Base-by-base conservation (phyloP, 1,284 basidiomycete genomes). In the Flammula alnicola region DNA sequence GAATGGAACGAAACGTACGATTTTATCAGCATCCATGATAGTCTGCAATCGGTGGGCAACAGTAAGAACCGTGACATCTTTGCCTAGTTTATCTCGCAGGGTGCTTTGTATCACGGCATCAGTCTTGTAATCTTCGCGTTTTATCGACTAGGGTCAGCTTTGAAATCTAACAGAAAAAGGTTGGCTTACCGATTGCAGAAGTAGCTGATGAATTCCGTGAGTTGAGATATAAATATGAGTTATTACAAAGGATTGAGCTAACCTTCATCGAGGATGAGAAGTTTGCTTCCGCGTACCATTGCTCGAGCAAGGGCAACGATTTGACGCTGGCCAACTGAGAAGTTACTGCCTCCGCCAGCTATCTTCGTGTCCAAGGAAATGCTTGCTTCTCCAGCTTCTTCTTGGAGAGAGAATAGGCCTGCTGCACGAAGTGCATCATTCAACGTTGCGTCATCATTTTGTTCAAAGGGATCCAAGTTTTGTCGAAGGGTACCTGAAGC, bases 281-380 rank as follows among this genome's bases (percentile, higher is more conserved):
- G 57, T 53, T 83, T 84, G 67, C 80, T 84, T 39, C 72, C 71
- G 8, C 81, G 69, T 3, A 84, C 73, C 36, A 83, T 79, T 1
- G 82, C 81, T 52, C 82, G 69, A 1, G 81, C 81, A 1, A 86
- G 64, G 3, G 83, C 82, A 22, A 85, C 63, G 39, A 84, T 82
- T 63, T 91, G 88, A 5, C 87, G 73, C 61, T 91, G 85, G 3
- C 88, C 88, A 27, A 88, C 81, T 1, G 80, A 84, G 23, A 91
- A 70, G 60, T 91, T 90, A n/a, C 74, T 66, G 6, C 87, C 86
- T 0, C 79, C 82, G 38, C 74, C 74, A 1, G 82, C 69, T 33
- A 87, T 78, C 22, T 68, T 67, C 45, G 67, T 80, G 48, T 82
- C 80, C 11, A 83, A 61, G 2, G 73, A 79, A 46, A 84, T 74